Conservation (phyloP, 345 rosid species). For the Sisymbrium irio region DNA sequence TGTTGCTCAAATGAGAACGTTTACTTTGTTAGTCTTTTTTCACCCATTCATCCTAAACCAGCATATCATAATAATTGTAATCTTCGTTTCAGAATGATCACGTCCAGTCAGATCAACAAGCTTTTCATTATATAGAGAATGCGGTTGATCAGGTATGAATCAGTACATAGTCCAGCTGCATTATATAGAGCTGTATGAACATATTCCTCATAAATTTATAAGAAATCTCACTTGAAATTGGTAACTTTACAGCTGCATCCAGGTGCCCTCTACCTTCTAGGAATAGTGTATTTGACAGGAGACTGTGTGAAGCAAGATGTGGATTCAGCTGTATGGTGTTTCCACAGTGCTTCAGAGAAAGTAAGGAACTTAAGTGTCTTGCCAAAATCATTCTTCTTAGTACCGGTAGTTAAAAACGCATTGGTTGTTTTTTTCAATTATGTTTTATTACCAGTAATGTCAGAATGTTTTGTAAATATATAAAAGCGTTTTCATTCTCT, state of each 20-base stretch:
- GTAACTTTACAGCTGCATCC: conserved; percentile 72
- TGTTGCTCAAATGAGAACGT: not conserved
- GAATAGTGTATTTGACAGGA: conserved; percentile 81
- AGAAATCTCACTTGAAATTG: no score
- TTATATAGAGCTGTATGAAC: no score
- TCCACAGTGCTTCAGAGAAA: conserved; percentile 88
- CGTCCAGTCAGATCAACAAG: conserved; percentile 82
- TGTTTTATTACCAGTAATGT: not conserved
- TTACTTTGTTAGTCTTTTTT: not conserved
- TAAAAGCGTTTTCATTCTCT: not conserved
- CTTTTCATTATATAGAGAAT: conserved; percentile 84
- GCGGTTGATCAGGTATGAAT: conserved; percentile 84
- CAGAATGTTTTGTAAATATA: not conserved
- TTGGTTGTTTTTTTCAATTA: not conserved
- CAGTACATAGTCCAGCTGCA: not conserved
- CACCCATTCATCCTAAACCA: not conserved
- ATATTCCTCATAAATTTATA: conserved; percentile 18
- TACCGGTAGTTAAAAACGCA: not conserved
- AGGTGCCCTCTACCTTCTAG: conserved; percentile 91
- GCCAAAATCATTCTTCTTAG: not conserved
- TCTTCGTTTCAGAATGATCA: conserved; percentile 53
- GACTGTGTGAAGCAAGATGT: conserved; percentile 88
- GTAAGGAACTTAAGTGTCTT: conserved; percentile 28
- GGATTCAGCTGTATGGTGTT: conserved; percentile 92
- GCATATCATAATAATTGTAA: not conserved